phyloP scores from a whole-genome alignment of 768 basidiomycete genomes.

The Pholiota conissans region DNA sequence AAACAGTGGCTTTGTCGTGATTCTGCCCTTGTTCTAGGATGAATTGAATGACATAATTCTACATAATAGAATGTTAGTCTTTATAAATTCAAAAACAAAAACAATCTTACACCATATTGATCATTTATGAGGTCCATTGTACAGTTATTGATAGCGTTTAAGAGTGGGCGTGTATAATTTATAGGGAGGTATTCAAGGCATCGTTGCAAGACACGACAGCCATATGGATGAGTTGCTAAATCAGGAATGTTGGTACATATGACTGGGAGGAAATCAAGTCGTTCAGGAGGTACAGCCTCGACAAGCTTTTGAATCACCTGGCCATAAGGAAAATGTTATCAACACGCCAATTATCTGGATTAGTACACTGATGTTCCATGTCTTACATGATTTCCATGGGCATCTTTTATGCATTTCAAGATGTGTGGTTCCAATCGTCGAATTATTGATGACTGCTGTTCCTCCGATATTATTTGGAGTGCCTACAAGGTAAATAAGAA shows the following conservation, averaged over 20 bases:
- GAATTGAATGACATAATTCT: conserved; percentile 97
- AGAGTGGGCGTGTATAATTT: conserved; percentile 62
- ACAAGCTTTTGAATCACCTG: conserved; percentile 90
- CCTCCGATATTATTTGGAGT: conserved; percentile 75
- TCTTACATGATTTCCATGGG: conserved; percentile 91
- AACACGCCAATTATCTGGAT: conserved; percentile 11
- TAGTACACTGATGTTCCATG: too few relatives aligned
- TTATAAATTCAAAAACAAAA: background rate
- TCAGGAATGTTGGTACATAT: conserved; percentile 81
- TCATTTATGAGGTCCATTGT: conserved; percentile 80
- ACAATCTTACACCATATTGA: conserved; percentile 76
- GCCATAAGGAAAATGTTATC: conserved; percentile 3
- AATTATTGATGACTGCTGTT: conserved; percentile 77
- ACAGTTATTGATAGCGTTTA: conserved; percentile 81
- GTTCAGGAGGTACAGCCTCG: conserved; percentile 75
- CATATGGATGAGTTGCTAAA: conserved; percentile 86
- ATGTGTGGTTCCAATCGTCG: conserved; percentile 79
- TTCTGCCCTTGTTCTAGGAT: conserved; percentile 79
- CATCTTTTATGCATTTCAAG: conserved; percentile 83
- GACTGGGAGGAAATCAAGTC: conserved; percentile 68
- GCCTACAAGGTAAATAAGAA: conserved; percentile 49
- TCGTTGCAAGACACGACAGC: conserved; percentile 92
- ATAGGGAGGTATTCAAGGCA: conserved; percentile 85
- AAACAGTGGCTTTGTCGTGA: conserved; percentile 66
- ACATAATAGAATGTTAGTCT: background rate